Evolutionary conservation across 371 early-diverging fungal genomes (phyloP), one percentile per base, ranked within the genome.

Genomic region (Funneliformis caledonium): DNA sequence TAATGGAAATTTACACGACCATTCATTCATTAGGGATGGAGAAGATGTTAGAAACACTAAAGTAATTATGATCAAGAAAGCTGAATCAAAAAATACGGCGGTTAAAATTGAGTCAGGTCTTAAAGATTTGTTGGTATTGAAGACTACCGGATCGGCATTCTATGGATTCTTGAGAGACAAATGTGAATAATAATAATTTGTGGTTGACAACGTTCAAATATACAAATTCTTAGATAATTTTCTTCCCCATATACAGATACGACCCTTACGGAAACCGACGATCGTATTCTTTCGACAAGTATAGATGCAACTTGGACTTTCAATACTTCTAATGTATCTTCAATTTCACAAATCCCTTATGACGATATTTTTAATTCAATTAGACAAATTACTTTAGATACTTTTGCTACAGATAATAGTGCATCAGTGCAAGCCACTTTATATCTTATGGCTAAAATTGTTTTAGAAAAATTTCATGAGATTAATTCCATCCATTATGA

Each of bases 121-220:
- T 50, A 83, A 86, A 60, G 90, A 90, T 70, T 86, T 94, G 61
- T 82, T 90, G 52, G 91, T 94, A 65, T 87, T 94, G 79, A 94
- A 94, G 89, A 92, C 93, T 62, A 95, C 96, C 52, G 94, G 94
- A 72, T 96, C 96, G 16, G 88, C 94, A 72, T 96, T 96, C 87
- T 90, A 90, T 78, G 87, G 91, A 80, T 96, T 93, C 86, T 89
- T 92, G 85, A 87, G 86, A 80, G 94, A 94, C 84, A 89, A 94
- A 83, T 92, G 78, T 78, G 56, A 78, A 68, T 19, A 12, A 43
- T 64, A 2, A 10, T 26, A 8, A 4, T 14, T 4, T 50, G 2
- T 50, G 2, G 11, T 50, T 50, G 3, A 50, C 14, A 52, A 52
- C 12, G 19, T 52, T 5, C 16, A 16, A 16, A 3, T 52, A 52